These are phyloP conservation scores for Scutellaria galericulata DNA, from an alignment of 257 asterid species.

Conservation along the genomic window DNA sequence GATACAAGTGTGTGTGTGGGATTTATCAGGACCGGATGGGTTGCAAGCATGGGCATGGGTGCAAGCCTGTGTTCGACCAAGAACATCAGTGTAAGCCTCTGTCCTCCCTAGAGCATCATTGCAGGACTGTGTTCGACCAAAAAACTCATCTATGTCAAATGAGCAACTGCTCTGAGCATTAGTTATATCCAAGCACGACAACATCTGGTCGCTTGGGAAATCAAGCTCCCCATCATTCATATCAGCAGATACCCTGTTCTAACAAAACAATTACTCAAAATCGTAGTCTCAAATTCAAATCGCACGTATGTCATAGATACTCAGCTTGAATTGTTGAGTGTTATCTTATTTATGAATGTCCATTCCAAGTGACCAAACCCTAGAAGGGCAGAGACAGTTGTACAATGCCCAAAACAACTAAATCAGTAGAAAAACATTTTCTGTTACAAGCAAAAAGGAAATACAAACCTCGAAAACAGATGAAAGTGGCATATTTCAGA, in stretches of 20 bases:
- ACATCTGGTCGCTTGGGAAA: conserved; percentile 51
- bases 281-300: background rate
- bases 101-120: conserved; percentile 59
- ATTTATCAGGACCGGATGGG: conserved; percentile 86
- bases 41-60: conserved; percentile 97
- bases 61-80: conserved; percentile 72
- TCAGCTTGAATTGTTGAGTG: background rate
- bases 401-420: background rate
- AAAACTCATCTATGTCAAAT: conserved; percentile 62
- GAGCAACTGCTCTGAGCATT: conserved; percentile 66
- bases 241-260: conserved; percentile 29
- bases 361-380: conserved; percentile 18
- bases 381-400: conserved; percentile 1
- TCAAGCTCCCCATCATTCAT: conserved; percentile 64
- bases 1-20: conserved; percentile 86
- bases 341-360: background rate
- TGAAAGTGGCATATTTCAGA: conserved; percentile 15
- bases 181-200: conserved; percentile 51
- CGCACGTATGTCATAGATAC: background rate
- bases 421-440: background rate
- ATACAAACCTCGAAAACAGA: conserved; percentile 23
- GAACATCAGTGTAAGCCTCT: conserved; percentile 56
- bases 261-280: conserved; percentile 12
- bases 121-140: conserved; percentile 51
- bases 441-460: background rate